A percentile compares a stretch with the other conserved stretches of the same genome.
Evolutionary conservation across 2,329 filamentous ascomycete species (phyloP).

Genomic region (Talaromyces sp.): DNA sequence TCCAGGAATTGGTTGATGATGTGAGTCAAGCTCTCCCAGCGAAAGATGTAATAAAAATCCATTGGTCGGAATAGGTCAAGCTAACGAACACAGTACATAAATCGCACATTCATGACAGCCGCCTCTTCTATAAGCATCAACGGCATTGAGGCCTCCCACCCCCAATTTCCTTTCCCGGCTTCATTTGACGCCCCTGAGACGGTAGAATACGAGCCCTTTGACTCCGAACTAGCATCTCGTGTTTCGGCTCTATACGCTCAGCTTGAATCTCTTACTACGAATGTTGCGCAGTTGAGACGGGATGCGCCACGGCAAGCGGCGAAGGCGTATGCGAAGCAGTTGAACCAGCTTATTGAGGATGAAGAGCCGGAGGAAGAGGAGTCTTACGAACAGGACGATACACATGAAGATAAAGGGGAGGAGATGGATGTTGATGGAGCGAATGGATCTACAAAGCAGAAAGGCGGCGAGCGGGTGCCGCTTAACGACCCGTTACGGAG

Average conservation of each 20-base stretch:
- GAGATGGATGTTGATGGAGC: conserved; percentile 9
- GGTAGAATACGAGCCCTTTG: conserved; percentile 52
- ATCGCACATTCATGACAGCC: conserved; percentile 47
- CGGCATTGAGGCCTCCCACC: conserved; percentile 45
- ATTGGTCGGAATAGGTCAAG: too few relatives aligned
- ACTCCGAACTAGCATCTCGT: conserved; percentile 45
- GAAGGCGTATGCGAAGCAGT: conserved; percentile 38
- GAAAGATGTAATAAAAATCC: too few relatives aligned
- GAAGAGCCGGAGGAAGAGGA: conserved; percentile 52
- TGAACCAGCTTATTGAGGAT: conserved; percentile 38
- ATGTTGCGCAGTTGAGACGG: conserved; percentile 49
- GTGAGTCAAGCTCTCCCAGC: conserved; percentile 25
- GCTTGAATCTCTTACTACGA: conserved; percentile 51
- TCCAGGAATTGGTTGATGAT: conserved; percentile 46
- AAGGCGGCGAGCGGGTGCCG: background rate
- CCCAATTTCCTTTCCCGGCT: conserved; percentile 35
- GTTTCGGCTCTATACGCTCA: conserved; percentile 51
- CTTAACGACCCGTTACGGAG: background rate
- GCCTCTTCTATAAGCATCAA: conserved; percentile 52
- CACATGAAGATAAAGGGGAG: conserved; percentile 4
- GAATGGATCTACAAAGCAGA: background rate
- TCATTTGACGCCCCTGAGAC: conserved; percentile 44
- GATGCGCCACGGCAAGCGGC: conserved; percentile 49
- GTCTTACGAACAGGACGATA: conserved; percentile 18
- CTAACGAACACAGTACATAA: conserved; percentile 49